A percentile compares a stretch with the other conserved stretches of the same genome.
Evolutionary conservation across 2,329 filamentous ascomycete genomes (phyloP).

Genomic region (Exophiala bonariae): DNA sequence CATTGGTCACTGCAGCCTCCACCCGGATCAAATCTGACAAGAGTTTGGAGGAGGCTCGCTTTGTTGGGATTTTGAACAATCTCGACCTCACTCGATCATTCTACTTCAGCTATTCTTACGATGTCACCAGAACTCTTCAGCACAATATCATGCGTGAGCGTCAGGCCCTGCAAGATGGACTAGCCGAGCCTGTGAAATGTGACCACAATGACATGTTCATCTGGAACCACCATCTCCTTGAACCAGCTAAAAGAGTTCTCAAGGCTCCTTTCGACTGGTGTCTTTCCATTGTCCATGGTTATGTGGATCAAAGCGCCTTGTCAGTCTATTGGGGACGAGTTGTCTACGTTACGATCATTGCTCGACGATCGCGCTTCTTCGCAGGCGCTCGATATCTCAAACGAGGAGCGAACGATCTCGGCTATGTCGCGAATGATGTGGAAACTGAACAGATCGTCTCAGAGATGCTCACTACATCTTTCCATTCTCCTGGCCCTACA

Average conservation of each 20-base stretch:
- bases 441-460: constrained; percentile 98
- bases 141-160: constrained; percentile 86
- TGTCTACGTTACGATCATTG: constrained; percentile 91
- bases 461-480: constrained; percentile 90
- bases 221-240: constrained; percentile 89
- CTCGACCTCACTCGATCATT: constrained; percentile 88
- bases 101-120: constrained; percentile 98
- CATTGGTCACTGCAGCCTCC: constrained; percentile 70
- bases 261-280: constrained; percentile 94
- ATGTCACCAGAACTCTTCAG: constrained; percentile 88
- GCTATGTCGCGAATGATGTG: constrained; percentile 97
- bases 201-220: constrained; percentile 95
- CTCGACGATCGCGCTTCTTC: constrained; percentile 86
- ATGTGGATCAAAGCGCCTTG: constrained; percentile 85
- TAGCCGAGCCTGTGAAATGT: constrained; percentile 57
- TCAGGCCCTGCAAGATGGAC: constrained; percentile 65
- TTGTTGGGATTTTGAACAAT: constrained; percentile 84
- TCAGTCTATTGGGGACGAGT: constrained; percentile 78
- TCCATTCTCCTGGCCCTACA: constrained; percentile 83
- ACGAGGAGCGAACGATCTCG: constrained; percentile 87
- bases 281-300: constrained; percentile 90
- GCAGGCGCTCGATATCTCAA: constrained; percentile 93
- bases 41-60: constrained; percentile 86
- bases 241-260: constrained; percentile 68
- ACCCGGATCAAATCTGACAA: constrained; percentile 74